Evolutionary conservation across 2,329 filamentous ascomycete genomes (phyloP).

Genomic region (Ophiostoma fasciatum): DNA sequence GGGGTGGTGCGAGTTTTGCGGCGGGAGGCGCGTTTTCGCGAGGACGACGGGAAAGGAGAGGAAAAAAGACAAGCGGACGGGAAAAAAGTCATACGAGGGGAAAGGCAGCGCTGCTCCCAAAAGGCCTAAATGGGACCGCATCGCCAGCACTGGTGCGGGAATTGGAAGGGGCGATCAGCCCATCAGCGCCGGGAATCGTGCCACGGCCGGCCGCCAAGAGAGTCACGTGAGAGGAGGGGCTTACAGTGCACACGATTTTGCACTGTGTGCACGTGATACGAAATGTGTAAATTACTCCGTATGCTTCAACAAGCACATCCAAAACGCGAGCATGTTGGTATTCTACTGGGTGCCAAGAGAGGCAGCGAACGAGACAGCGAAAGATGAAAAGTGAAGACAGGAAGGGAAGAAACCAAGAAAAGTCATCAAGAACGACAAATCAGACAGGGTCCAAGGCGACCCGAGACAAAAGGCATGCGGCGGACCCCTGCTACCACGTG

Average conservation of each 20-base stretch:
- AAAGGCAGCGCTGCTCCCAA: too few relatives aligned
- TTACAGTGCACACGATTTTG: too few relatives aligned
- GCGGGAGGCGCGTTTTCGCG: too few relatives aligned
- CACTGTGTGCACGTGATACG: too few relatives aligned
- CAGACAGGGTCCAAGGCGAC: too few relatives aligned
- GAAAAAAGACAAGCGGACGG: not conserved
- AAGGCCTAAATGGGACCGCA: too few relatives aligned
- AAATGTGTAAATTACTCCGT: too few relatives aligned
- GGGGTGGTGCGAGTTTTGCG: conserved; percentile 9
- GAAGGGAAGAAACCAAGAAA: not conserved
- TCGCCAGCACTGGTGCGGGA: conserved; percentile 3
- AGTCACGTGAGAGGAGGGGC: too few relatives aligned
- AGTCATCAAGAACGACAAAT: not conserved
- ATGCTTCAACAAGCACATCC: not conserved
- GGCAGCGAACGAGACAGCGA: not conserved
- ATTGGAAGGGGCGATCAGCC: conserved; percentile 9
- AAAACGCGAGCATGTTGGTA: not conserved
- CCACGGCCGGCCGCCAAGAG: conserved; percentile 8
- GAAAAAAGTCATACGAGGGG: conserved; percentile 9
- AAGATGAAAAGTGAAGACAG: not conserved
- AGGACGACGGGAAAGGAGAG: not conserved
- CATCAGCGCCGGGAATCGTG: conserved; percentile 11
- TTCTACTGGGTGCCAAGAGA: not conserved
- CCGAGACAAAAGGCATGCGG: not conserved
- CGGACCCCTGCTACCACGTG: conserved; percentile 38